Conservation (phyloP, 257 asterid species). For the Gynochthodes officinalis region DNA sequence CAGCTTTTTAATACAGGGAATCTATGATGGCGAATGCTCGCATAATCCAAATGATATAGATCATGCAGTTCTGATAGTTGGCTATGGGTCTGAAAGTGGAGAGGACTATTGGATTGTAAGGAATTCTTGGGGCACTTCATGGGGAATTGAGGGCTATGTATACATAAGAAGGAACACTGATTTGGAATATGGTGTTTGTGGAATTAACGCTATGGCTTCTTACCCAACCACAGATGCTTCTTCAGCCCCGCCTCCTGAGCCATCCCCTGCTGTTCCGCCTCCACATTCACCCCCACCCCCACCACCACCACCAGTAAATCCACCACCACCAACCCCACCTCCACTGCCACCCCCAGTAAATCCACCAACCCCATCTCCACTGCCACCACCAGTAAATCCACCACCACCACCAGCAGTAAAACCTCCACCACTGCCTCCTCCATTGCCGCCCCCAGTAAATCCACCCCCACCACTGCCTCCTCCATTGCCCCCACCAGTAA, state of each 20-base stretch:
- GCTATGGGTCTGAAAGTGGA: conserved; percentile 30
- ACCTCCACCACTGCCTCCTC: too few species aligned
- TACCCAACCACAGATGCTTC: conserved; percentile 14
- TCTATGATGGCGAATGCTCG: conserved; percentile 35
- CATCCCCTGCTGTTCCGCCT: conserved; percentile 10
- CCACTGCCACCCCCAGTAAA: too few species aligned
- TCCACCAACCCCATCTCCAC: conserved; percentile 19
- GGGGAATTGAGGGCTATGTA: conserved; percentile 35
- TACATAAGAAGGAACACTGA: conserved; percentile 20
- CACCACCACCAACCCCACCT: not conserved
- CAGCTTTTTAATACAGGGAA: conserved; percentile 19
- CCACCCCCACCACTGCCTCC: too few species aligned
- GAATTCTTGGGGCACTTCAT: conserved; percentile 36
- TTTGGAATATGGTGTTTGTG: conserved; percentile 27
- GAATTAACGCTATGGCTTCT: conserved; percentile 32
- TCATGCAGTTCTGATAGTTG: conserved; percentile 32
- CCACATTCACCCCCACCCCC: conserved; percentile 14
- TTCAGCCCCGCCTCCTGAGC: conserved; percentile 11
- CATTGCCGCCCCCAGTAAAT: too few species aligned
- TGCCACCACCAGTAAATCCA: not conserved
- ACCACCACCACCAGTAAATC: conserved; percentile 11
- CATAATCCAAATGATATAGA: conserved; percentile 20
- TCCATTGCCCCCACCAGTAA: too few species aligned
- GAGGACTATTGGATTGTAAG: conserved; percentile 36
- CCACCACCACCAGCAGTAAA: conserved; percentile 10